Base-by-base conservation (phyloP, 2,329 filamentous ascomycete genomes). In the Celoporthe dispersa region DNA sequence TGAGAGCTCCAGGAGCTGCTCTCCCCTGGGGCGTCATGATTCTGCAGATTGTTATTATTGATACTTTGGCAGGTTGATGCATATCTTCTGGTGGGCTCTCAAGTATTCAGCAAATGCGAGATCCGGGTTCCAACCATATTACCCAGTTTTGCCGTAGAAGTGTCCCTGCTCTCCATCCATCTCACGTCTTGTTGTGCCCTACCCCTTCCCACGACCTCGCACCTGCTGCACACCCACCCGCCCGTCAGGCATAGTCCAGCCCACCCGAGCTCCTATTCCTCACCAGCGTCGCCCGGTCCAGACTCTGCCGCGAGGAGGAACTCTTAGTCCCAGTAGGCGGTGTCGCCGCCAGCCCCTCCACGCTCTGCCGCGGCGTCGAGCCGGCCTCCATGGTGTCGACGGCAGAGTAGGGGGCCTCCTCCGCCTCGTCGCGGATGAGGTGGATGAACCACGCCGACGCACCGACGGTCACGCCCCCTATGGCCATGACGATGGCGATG, bases 401-500 rank as follows among this genome's bases (percentile, higher is more conserved):
- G 2, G 81, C 78, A 11, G 78, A 71, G 7, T 48, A 59, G 8
- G 19, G 22, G 16, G 44, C 44, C n/a, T 55, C 68, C 2, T 79
- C 77, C 22, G 81, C 76, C 60, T 91, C 88, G 75, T 94, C 92
- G 53, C 86, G 84, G 48, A 96, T 89, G 70, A 86, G 84, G 65
- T 86, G 83, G 14, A 93, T 91, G 77, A 95, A 87, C 74, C 87
- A 93, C 6, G 92, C 93, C 7, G 95, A 92, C 3, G 91, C 82
- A 63, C 98, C 79, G 1, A 94, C 93, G 72, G 92, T 92, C 59
- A 92, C 80, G 2, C 94, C 95, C 1, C 94, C 94, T 68, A 97
- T 90, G 28, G 94, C 89, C 75, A 98, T 83, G 57, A 97, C 94
- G 83, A 95, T 93, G 22, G 91, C 90, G 64, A 98, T 93, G 79